Percentiles rank a stretch among this genome's conserved stretches.
Conservation (phyloP, 148 eudicot genomes). For the Dianthus caryophyllus region DNA sequence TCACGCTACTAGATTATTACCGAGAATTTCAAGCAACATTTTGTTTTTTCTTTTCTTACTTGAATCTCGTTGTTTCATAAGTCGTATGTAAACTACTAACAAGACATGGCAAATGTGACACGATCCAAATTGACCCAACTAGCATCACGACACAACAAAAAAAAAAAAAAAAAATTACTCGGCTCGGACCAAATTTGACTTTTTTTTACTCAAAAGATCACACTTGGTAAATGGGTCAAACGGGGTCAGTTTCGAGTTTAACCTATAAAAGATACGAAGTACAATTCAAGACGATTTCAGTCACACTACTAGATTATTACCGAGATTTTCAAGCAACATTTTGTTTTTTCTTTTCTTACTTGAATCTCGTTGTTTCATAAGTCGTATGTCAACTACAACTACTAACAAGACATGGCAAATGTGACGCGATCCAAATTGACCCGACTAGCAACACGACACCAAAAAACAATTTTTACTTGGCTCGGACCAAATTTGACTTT, state of each 20-base stretch:
- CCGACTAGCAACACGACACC: too few relatives aligned
- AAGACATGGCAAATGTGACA: not conserved
- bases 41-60: not conserved
- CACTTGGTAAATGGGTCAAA: too few relatives aligned
- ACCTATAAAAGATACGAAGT: constrained; percentile 42
- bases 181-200: too few relatives aligned
- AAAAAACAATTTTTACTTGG: too few relatives aligned
- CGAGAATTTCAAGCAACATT: not conserved
- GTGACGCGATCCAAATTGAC: too few relatives aligned
- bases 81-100: not conserved
- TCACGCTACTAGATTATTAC: not conserved
- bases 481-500: too few relatives aligned
- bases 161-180: too few relatives aligned
- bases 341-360: not conserved
- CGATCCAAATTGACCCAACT: too few relatives aligned
- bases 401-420: not conserved
- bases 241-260: too few relatives aligned
- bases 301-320: not conserved
- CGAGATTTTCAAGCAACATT: not conserved
- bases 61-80: not conserved
- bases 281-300: constrained; percentile 4
- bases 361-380: not conserved
- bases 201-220: too few relatives aligned
- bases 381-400: not conserved
- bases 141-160: too few relatives aligned